Evolutionary conservation across 345 rosid genomes (phyloP).

Genomic region (Populus pruinosa): DNA sequence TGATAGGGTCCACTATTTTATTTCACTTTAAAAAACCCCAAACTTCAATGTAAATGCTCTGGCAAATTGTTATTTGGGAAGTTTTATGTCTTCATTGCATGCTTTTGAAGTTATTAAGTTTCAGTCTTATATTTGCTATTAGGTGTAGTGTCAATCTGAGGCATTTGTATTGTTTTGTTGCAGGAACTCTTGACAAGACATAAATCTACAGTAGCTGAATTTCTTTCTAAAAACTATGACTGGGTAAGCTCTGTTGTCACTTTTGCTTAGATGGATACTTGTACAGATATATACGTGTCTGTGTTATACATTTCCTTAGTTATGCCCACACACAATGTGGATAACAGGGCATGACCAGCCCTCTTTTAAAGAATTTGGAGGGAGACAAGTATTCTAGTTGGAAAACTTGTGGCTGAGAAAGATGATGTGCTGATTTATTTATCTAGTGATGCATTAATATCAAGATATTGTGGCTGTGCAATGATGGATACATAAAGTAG

Average conservation of each 20-base stretch:
- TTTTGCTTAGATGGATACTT: not conserved
- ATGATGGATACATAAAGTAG: not conserved
- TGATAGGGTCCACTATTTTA: too few species aligned
- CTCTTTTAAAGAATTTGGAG: not conserved
- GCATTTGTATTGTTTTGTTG: slow-evolving; percentile 21
- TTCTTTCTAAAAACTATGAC: slow-evolving; percentile 85
- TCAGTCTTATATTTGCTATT: slow-evolving; percentile 1
- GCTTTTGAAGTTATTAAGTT: not conserved
- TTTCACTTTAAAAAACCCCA: not conserved
- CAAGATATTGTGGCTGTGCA: not conserved
- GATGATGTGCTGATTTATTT: not conserved
- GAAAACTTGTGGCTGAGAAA: not conserved
- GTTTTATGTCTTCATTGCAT: not conserved
- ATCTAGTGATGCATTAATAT: not conserved
- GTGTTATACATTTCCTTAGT: not conserved
- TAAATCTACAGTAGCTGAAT: slow-evolving; percentile 96
- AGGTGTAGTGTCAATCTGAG: slow-evolving; percentile 11
- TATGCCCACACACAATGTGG: not conserved
- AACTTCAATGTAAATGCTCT: not conserved
- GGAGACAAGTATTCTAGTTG: not conserved
- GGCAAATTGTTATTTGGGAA: not conserved
- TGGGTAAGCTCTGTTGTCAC: slow-evolving; percentile 52
- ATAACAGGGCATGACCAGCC: not conserved
- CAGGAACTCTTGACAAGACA: slow-evolving; percentile 98
- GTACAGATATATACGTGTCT: not conserved